Conservation (phyloP, 139 green algal genomes). For the Raphidocelis subcapitata region DNA sequence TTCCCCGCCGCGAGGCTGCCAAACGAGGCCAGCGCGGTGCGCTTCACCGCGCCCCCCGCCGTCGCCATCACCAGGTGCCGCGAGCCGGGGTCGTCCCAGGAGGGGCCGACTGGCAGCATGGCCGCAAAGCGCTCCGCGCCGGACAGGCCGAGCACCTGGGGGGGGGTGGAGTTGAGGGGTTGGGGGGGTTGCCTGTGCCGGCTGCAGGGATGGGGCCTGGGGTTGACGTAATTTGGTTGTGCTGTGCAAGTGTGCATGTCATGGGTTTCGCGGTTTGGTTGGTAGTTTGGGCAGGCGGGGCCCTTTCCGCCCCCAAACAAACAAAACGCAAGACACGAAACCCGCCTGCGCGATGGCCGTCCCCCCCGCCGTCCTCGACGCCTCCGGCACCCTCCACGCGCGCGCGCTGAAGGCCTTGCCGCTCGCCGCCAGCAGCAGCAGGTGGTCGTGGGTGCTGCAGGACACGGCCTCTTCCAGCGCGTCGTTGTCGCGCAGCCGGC, state of each 20-base stretch:
- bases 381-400: slow-evolving; percentile 73
- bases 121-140: slow-evolving; percentile 45
- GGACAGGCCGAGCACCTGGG: slow-evolving; percentile 61
- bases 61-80: slow-evolving; percentile 71
- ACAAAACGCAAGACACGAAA: not conserved
- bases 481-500: slow-evolving; percentile 62
- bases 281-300: too few relatives aligned
- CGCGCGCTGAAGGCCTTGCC: slow-evolving; percentile 59
- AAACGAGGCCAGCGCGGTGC: slow-evolving; percentile 53
- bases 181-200: not conserved
- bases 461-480: slow-evolving; percentile 62
- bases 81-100: slow-evolving; percentile 25
- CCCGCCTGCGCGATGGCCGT: slow-evolving; percentile 33
- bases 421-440: slow-evolving; percentile 79
- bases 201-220: too few relatives aligned
- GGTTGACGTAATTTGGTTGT: too few relatives aligned
- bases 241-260: not conserved
- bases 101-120: slow-evolving; percentile 52
- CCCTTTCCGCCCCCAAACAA: too few relatives aligned
- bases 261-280: not conserved
- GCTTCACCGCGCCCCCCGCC: slow-evolving; percentile 63
- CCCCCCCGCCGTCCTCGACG: slow-evolving; percentile 51
- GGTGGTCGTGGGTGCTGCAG: slow-evolving; percentile 65
- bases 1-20: slow-evolving; percentile 22
- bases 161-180: not conserved